phyloP scores from a whole-genome alignment of 345 rosid species.

The Lenwebbia sp. region DNA sequence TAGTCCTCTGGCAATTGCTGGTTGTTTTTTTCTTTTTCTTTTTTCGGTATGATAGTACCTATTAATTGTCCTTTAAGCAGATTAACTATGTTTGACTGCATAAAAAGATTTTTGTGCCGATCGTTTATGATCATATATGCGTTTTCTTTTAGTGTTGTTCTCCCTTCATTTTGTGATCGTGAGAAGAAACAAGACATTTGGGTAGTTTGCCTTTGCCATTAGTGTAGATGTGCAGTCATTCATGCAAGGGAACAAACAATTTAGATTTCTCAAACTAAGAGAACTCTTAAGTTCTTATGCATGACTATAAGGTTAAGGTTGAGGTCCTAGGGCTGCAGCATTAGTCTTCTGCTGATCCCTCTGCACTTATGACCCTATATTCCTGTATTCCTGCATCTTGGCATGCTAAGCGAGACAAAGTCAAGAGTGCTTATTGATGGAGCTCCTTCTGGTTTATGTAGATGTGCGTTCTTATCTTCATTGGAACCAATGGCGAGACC shows the following conservation, averaged over 20 bases:
- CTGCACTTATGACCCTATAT: not conserved
- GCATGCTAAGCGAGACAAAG: not conserved
- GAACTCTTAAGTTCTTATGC: not conserved
- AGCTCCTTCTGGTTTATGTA: conserved; percentile 13
- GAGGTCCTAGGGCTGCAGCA: not conserved
- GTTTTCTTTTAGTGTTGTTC: not conserved
- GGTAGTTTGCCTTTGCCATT: not conserved
- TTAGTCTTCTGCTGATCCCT: not conserved
- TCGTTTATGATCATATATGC: not conserved
- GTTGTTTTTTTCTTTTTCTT: not conserved
- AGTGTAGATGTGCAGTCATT: not conserved
- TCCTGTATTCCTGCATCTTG: not conserved
- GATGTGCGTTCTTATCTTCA: conserved; percentile 92
- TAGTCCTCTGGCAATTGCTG: not conserved
- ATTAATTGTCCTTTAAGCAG: not conserved
- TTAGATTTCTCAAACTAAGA: not conserved
- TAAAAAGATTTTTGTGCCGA: not conserved
- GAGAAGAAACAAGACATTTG: not conserved
- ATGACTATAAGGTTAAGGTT: not conserved
- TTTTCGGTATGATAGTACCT: not conserved
- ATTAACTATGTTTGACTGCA: not conserved
- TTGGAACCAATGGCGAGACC: conserved; percentile 93
- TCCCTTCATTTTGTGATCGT: not conserved
- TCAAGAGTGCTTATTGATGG: not conserved
- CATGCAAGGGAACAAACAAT: not conserved